Evolutionary conservation across 306 rosid species (phyloP), one percentile per base, ranked within the genome.

Genomic region (Sicyos baderoa): DNA sequence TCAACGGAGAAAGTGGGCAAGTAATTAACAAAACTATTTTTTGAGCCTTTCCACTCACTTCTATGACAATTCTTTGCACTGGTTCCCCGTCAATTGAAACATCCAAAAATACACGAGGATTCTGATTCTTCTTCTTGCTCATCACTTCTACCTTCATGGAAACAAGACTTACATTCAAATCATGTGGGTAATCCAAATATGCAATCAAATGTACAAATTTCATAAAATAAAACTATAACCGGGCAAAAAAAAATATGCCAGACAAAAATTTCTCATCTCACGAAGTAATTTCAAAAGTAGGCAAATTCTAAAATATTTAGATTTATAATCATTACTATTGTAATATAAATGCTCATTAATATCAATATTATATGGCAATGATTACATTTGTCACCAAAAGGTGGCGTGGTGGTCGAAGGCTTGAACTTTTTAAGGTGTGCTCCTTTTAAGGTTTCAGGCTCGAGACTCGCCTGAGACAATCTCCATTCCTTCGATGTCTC

Each of bases 91-190:
- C 88, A 71, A 88, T 68, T 29, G 95, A 88, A 56, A 94, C 79
- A 74, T 94, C 97, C 2, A 94, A 55, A 85, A 88, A 94, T 32
- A 94, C 96, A 70, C 14, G 66, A 37, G 88, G 90, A 68, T 90
- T 87, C 82, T 74, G 90, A 68, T 90, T 87, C 82, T 74, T 87
- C 74, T 86, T 88, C 87, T 77, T 72, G 81, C 82, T 81, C 97
- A 93, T 86, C 54, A 77, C 76, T 21, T 76, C 72, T 71, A 47
- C 74, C 74, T 75, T 70, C 78, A 72, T 27, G 64, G 45, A 48
- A 49, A 67, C 13, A 23, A 15, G 4, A 67, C 27, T 25, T 67
- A 25, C 45, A 47, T 23, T 23, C 2, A 67, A 23, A 49, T 67
- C 19, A 44, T 22, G 7, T 47, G 14, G 3, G 40, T 5, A 45